These are phyloP conservation scores for Solanum hybrid DNA, from an alignment of 305 asterid genomes.

Conservation along the genomic window DNA sequence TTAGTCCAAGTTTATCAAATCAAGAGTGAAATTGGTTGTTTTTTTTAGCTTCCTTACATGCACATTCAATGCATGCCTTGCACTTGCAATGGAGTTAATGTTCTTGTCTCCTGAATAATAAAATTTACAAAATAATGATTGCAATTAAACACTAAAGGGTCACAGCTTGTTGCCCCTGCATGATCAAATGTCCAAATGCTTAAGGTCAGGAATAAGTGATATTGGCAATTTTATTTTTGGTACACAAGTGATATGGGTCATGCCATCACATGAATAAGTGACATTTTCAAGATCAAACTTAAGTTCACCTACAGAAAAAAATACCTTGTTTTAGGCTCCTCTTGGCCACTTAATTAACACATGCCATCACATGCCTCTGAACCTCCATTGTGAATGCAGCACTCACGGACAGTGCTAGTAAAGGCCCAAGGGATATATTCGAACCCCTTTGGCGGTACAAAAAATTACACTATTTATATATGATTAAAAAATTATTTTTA, in stretches of 20 bases:
- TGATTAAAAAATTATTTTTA: background rate
- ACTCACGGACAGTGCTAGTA: background rate
- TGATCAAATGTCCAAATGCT: background rate
- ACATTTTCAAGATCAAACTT: background rate
- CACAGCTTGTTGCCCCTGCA: background rate
- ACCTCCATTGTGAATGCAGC: background rate
- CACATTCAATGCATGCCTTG: background rate
- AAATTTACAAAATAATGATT: slow-evolving; percentile 12
- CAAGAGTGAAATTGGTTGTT: background rate
- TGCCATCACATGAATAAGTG: background rate
- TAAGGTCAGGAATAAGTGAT: background rate
- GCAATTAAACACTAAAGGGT: background rate
- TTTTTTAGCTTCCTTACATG: background rate
- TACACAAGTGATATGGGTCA: background rate
- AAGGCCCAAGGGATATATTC: background rate
- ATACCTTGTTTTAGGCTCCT: background rate
- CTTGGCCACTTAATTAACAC: background rate
- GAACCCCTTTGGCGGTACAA: background rate
- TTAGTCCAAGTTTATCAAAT: slow-evolving; percentile 8
- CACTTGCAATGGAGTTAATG: slow-evolving; percentile 8
- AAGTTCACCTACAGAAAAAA: background rate
- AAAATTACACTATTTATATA: no score
- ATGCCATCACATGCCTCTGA: background rate
- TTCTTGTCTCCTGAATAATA: background rate
- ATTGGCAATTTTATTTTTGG: background rate